Evolutionary conservation across 495 filamentous ascomycete species (phyloP), one percentile per base, ranked within the genome.

Genomic region (Ramalina intermedia): DNA sequence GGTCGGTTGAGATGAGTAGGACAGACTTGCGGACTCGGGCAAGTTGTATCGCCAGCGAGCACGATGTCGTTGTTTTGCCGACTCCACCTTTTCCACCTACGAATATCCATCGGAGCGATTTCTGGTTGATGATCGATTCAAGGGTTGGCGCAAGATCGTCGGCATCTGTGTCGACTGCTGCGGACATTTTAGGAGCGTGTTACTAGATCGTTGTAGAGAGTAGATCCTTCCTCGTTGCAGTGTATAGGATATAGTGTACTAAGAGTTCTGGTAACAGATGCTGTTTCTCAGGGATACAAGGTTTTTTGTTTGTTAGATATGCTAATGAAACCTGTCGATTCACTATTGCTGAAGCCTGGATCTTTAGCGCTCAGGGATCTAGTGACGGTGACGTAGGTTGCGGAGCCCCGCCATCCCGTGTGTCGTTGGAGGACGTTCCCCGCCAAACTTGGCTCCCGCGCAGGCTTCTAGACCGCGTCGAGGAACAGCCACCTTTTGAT

Each of bases 61-160:
- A 99, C 2, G 89, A 96, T 0, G 93, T 96, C 14, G 93, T 99
- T 12, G 91, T 99, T 73, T 99, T 99, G 60, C 91, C 91, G n/a
- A 99, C 91, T 59, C 91, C 91, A 55, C 91, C 91, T 74, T 99
- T 99, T 48, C 91, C 91, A 58, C 91, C 91, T 43, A 96, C 93
- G 60, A 99, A 99, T 65, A 99, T 94, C 93, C 93, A 99, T 54
- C 91, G 87, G 43, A 99, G 80, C 17, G 86, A 81, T 59, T 84
- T 85, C 63, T 99, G 91, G 69, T 88, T 84, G 58, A 96, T 74
- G 58, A 99, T 87, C 40, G 85, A 84, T 74, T 95, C 84, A 61
- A 99, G 84, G 36, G 87, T 86, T 16, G 93, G 86, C 71, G 93
- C 87, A 67, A 96, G 75, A 52, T 72, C 64, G 63, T 85, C 81